Evolutionary conservation across 352 stramenopile species (phyloP).

Genomic region (Phytopythium vexans): DNA sequence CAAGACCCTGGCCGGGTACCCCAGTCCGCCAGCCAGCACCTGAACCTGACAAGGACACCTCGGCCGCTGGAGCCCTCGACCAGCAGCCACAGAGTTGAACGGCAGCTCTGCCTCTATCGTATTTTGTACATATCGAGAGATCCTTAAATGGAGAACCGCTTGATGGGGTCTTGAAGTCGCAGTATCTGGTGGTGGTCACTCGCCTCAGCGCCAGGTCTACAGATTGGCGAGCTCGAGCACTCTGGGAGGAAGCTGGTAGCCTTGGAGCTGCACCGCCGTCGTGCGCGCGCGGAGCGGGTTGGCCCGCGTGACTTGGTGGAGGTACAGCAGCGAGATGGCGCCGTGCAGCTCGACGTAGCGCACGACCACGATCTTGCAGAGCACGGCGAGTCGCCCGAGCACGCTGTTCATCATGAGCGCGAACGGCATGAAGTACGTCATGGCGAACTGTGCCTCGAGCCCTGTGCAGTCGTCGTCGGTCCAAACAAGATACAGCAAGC

Average conservation of each 20-base stretch:
- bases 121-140: too few species aligned
- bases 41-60: conserved; percentile 9
- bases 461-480: conserved; percentile 13
- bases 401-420: conserved; percentile 76
- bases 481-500: conserved; percentile 1
- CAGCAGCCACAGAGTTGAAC: too few species aligned
- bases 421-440: conserved; percentile 89
- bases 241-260: conserved; percentile 51
- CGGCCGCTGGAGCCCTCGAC: too few species aligned
- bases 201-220: conserved; percentile 14
- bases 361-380: conserved; percentile 64
- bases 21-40: conserved; percentile 29
- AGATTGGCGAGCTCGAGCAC: conserved; percentile 56
- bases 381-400: conserved; percentile 50
- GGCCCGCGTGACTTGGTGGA: conserved; percentile 76
- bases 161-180: too few species aligned
- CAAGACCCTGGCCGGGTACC: conserved; percentile 46
- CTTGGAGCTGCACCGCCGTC: conserved; percentile 64
- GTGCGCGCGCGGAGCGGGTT: conserved; percentile 75
- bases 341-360: conserved; percentile 63
- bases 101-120: too few species aligned
- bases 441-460: conserved; percentile 67
- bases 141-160: too few species aligned
- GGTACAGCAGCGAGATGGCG: conserved; percentile 63
- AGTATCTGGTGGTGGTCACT: not conserved